Evolutionary conservation across 1,284 basidiomycete genomes (phyloP).

Genomic region (Pholiota adiposa): DNA sequence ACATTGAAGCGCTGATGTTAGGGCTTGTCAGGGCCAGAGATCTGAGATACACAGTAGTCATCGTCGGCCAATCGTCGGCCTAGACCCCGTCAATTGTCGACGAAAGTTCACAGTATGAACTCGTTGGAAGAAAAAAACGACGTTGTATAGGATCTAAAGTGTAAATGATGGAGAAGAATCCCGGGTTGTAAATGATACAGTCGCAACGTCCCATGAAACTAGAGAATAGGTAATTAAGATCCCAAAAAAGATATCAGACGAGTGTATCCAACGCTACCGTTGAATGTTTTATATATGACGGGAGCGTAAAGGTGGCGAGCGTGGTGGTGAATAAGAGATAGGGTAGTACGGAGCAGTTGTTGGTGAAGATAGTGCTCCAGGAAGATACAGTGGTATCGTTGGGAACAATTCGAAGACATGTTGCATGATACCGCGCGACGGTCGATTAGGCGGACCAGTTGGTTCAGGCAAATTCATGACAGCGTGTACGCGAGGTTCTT

Average conservation of each 20-base stretch:
- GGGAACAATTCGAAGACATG: slow-evolving; percentile 84
- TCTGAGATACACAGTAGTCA: no score
- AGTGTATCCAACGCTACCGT: neutral
- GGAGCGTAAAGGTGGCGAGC: slow-evolving; percentile 61
- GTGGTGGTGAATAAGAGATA: slow-evolving; percentile 58
- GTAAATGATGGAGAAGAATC: neutral
- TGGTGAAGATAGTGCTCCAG: slow-evolving; percentile 63
- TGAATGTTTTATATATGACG: slow-evolving; percentile 38
- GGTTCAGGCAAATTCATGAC: slow-evolving; percentile 68
- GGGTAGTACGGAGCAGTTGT: slow-evolving; percentile 65
- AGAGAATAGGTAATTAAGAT: neutral
- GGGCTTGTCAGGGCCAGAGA: no score
- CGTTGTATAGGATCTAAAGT: neutral
- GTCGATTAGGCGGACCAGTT: slow-evolving; percentile 37
- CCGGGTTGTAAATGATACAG: no score
- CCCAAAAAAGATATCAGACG: neutral
- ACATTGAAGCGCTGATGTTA: no score
- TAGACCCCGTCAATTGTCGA: no score
- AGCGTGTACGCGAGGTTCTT: slow-evolving; percentile 75
- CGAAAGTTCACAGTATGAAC: neutral
- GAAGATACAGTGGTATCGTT: slow-evolving; percentile 66
- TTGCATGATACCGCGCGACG: slow-evolving; percentile 57
- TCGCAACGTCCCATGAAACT: neutral
- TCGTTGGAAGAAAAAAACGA: neutral
- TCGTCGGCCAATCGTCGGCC: no score